Evolutionary conservation across 2,329 filamentous ascomycete species (phyloP), one percentile per base, ranked within the genome.

Genomic region (Alternaria triticina): DNA sequence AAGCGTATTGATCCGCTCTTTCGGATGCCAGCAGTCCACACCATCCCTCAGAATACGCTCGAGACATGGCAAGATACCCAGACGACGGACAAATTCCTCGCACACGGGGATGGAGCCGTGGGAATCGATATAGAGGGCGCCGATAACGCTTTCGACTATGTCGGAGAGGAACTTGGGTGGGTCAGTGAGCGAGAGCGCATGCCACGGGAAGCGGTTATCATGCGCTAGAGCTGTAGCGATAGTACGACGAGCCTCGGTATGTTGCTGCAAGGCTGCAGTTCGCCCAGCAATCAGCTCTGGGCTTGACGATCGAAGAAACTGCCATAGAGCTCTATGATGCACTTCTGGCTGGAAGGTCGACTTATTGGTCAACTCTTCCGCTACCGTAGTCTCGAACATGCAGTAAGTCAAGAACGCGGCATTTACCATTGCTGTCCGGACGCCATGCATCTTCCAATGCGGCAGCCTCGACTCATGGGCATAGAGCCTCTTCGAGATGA

Each of bases 61-160:
- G 61, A 97, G 78, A 67, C 88, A 88, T 0, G 80, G 75, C 43
- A 94, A 67, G 5, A 97, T 83, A 0, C 93, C 93, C 4, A 93
- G 81, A 0, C 82, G 81, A 47, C 87, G 84, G 0, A 93, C 76
- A 40, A 97, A 84, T 0, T 57, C 73, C 54, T 85, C 82, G 71
- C 93, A 96, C 0, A 76, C 58, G 9, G 57, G 22, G 10, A 72
- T 62, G 51, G 62, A 66, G 20, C 70, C 70, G 8, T 56, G 64
- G 5, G 68, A 91, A 77, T 98, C 96, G 20, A 97, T 83, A 83
- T 91, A 97, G 0, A 97, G 85, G 0, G 94, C 94, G 0, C 92
- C 95, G 0, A 98, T 79, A 0, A 96, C 77, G 30, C 88, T 87
- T 81, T 98, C 95, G 10, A 97, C 84, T 8, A 97, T 81, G 77